Evolutionary conservation across 164 flowering plant genomes (phyloP).

Genomic region (Aristolochia californica): DNA sequence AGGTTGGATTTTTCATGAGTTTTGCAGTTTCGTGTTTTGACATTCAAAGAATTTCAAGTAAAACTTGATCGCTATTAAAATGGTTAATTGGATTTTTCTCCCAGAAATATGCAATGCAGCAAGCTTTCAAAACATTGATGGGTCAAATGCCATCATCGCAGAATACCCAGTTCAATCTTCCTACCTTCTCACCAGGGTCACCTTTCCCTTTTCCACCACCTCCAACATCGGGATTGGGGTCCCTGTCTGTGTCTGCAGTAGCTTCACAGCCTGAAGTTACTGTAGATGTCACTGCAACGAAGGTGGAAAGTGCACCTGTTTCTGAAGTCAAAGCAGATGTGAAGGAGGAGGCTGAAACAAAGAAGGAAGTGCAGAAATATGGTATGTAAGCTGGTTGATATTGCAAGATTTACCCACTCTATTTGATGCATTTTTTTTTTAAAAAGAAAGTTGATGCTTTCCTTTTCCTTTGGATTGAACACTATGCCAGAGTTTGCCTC

Average conservation of each 20-base stretch:
- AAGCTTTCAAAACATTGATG: slow-evolving; percentile 82
- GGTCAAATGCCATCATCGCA: slow-evolving; percentile 64
- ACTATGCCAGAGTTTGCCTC: no score
- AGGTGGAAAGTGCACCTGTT: slow-evolving; percentile 49
- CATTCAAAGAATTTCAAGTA: no score
- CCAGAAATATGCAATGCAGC: slow-evolving; percentile 97
- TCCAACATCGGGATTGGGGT: slow-evolving; percentile 25
- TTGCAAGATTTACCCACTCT: no score
- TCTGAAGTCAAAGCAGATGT: slow-evolving; percentile 13
- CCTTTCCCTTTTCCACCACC: slow-evolving; percentile 59
- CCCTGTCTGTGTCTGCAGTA: slow-evolving; percentile 24
- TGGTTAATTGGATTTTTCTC: slow-evolving; percentile 4
- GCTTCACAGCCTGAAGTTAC: slow-evolving; percentile 43
- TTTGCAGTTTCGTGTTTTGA: no score
- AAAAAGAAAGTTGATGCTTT: no score
- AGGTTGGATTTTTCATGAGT: no score
- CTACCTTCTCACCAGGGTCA: slow-evolving; percentile 52
- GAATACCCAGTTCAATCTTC: slow-evolving; percentile 37
- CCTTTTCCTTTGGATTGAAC: no score
- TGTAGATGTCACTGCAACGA: slow-evolving; percentile 64
- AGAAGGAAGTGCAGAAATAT: slow-evolving; percentile 48
- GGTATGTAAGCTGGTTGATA: slow-evolving; percentile 25
- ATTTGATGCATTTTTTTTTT: no score
- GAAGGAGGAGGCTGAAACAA: slow-evolving; percentile 25
- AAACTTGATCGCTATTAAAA: no score